Evolutionary conservation across 2,329 filamentous ascomycete species (phyloP), one percentile per base, ranked within the genome.

Genomic region (Penicillium sp.): DNA sequence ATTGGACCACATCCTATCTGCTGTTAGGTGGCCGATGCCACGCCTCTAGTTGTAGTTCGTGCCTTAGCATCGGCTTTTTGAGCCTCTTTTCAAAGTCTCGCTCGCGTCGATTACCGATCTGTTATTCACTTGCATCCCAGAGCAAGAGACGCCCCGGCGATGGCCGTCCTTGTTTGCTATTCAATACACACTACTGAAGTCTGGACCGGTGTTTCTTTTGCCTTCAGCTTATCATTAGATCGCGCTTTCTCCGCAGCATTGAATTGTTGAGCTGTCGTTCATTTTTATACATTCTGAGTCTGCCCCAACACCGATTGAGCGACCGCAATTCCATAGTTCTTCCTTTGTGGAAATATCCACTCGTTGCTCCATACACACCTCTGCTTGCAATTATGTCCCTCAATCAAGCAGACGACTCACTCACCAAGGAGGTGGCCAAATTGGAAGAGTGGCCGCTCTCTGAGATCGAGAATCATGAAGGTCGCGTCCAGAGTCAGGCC

Each of bases 51-150:
- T 50, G 31, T 36, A 36, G 47, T 18, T 18, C 33, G 18, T 18
- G 18, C 18, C 33, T 14, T n/a, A 37, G 31, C 10, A 54, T 54
- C 51, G 51, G 51, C 51, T 54, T 46, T 22, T 18, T 14, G 39
- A 54, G 40, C 51, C 51, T 35, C 40, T 44, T 54, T 54, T 47
- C 52, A 55, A 49, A 40, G 47, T 31, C 27, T 31, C 27, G 19
- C 27, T 46, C 33, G 31, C 7, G 10, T 47, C 19, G 31, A 18
- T 24, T 47, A 55, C 16, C 31, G 31, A 55, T 27, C 41, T 37
- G 35, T 39, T 41, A 13, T 24, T 31, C 27, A 10, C 7, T 31
- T 31, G 27, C 27, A 31, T 31, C 27, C 27, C 27, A 31, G 2
- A 9, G 7, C 27, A 31, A 31, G 27, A 31, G 27, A 31, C 27